Percentiles rank a stretch among this genome's conserved stretches.
These are phyloP conservation scores for Metschnikowia cubensis DNA, from an alignment of 805 yeast genomes.

Conservation along the genomic window DNA sequence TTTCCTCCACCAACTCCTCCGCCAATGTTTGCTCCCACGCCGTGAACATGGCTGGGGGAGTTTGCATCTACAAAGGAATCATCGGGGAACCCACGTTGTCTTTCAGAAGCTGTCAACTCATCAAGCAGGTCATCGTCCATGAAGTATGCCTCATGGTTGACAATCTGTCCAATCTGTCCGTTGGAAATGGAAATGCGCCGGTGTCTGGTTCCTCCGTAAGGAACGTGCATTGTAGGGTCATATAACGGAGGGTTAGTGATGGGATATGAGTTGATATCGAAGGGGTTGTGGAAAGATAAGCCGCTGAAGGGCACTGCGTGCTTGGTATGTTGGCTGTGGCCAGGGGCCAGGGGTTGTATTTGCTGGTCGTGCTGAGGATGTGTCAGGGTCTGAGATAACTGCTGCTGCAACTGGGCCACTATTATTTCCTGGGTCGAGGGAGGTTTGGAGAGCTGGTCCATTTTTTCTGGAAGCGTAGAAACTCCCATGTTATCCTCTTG, in stretches of 20 bases:
- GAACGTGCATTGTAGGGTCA: constrained; percentile 39
- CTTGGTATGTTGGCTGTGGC: constrained; percentile 2
- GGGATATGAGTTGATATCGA: constrained; percentile 38
- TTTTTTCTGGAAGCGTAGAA: neutral
- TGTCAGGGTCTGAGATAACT: neutral
- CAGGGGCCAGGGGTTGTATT: neutral
- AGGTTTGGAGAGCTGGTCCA: neutral
- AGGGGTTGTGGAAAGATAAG: constrained; percentile 31
- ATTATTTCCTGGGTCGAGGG: neutral
- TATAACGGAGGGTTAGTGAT: constrained; percentile 46
- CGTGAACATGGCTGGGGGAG: neutral
- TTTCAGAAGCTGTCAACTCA: constrained; percentile 14
- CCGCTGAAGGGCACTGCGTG: constrained; percentile 11
- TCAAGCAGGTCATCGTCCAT: constrained; percentile 25
- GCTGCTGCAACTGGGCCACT: constrained; percentile 3
- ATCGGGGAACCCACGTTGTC: neutral
- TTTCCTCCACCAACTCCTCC: neutral
- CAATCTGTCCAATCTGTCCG: constrained; percentile 79
- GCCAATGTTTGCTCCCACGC: neutral
- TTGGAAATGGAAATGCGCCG: constrained; percentile 78
- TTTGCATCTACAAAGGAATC: neutral
- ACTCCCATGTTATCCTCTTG: neutral
- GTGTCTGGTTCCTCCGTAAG: constrained; percentile 37
- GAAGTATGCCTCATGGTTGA: constrained; percentile 41
- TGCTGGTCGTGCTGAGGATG: neutral